These are phyloP conservation scores for Bimuria novae-zelandiae DNA, from an alignment of 2,329 filamentous ascomycete species.

Conservation along the genomic window DNA sequence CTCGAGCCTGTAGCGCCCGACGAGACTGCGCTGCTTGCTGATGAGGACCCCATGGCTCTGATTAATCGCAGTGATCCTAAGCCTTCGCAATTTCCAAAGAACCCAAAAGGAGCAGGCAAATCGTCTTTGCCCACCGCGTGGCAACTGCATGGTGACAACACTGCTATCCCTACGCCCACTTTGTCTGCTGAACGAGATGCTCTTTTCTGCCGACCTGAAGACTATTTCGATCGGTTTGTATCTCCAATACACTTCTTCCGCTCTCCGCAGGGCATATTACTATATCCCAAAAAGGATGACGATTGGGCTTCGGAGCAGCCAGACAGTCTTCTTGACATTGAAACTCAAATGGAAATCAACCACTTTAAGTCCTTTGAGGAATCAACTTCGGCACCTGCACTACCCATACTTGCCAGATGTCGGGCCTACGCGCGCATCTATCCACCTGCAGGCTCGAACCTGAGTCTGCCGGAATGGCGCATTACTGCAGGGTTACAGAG, in stretches of 20 bases:
- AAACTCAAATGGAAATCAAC: slow-evolving; percentile 33
- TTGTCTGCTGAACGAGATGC: slow-evolving; percentile 41
- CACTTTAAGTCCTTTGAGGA: slow-evolving; percentile 32
- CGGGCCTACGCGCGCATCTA: slow-evolving; percentile 47
- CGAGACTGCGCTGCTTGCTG: slow-evolving; percentile 37
- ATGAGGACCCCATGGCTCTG: slow-evolving; percentile 32
- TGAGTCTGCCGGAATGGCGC: slow-evolving; percentile 49
- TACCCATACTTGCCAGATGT: slow-evolving; percentile 33
- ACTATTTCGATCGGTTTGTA: slow-evolving; percentile 56
- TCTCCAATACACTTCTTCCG: slow-evolving; percentile 58
- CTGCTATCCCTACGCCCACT: slow-evolving; percentile 30
- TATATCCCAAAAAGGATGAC: slow-evolving; percentile 32
- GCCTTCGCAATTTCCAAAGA: slow-evolving; percentile 10
- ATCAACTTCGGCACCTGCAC: slow-evolving; percentile 9
- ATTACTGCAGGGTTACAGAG: slow-evolving; percentile 47
- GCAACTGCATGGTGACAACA: slow-evolving; percentile 32
- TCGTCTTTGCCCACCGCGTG: slow-evolving; percentile 29
- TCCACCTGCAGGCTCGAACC: slow-evolving; percentile 46
- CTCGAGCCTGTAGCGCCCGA: slow-evolving; percentile 37
- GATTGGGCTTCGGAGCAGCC: slow-evolving; percentile 31
- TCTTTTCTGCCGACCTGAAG: slow-evolving; percentile 49
- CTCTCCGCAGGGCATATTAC: slow-evolving; percentile 43
- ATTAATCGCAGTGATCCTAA: slow-evolving; percentile 9
- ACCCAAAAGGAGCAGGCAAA: slow-evolving; percentile 25
- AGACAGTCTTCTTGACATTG: slow-evolving; percentile 34